Conservation (phyloP, 2,329 filamentous ascomycete genomes). For the Lasiodiplodia gonubiensis region DNA sequence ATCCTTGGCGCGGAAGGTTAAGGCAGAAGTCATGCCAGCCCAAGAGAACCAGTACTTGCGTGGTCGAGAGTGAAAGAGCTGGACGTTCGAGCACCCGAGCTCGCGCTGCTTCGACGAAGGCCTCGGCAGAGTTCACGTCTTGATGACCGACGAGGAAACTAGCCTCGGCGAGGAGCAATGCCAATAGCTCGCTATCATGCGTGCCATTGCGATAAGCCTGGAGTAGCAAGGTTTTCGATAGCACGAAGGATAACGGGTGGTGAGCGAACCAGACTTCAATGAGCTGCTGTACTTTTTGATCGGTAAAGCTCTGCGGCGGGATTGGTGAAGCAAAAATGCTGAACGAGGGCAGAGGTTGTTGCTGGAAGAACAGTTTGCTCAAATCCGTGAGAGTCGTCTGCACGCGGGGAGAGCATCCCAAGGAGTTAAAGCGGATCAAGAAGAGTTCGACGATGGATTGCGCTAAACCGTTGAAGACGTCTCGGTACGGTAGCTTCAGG, state of each 20-base stretch:
- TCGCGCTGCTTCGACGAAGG: constrained; percentile 45
- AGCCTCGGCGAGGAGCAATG: constrained; percentile 49
- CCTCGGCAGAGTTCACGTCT: constrained; percentile 38
- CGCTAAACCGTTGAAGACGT: constrained; percentile 11
- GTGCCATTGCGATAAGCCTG: constrained; percentile 48
- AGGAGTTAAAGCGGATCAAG: constrained; percentile 1
- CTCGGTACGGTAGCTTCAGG: constrained; percentile 8
- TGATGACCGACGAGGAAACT: constrained; percentile 38
- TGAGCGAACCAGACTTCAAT: constrained; percentile 52
- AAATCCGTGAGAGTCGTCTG: not conserved
- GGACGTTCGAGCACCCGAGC: constrained; percentile 33
- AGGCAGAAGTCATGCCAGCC: constrained; percentile 48
- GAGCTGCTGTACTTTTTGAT: constrained; percentile 33
- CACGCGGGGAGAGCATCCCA: constrained; percentile 11
- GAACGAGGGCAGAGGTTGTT: not conserved
- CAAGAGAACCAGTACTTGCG: constrained; percentile 45
- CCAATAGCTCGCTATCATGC: constrained; percentile 49
- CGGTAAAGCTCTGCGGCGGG: constrained; percentile 3
- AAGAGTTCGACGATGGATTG: constrained; percentile 12
- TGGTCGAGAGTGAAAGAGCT: constrained; percentile 35
- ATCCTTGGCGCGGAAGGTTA: constrained; percentile 31
- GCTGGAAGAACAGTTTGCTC: not conserved
- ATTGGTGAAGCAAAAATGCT: not conserved
- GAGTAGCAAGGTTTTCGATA: constrained; percentile 51
- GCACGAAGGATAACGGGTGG: constrained; percentile 49